These are phyloP conservation scores for Allantophomopsis lycopodina DNA, from an alignment of 2,329 filamentous ascomycete species.

Conservation along the genomic window DNA sequence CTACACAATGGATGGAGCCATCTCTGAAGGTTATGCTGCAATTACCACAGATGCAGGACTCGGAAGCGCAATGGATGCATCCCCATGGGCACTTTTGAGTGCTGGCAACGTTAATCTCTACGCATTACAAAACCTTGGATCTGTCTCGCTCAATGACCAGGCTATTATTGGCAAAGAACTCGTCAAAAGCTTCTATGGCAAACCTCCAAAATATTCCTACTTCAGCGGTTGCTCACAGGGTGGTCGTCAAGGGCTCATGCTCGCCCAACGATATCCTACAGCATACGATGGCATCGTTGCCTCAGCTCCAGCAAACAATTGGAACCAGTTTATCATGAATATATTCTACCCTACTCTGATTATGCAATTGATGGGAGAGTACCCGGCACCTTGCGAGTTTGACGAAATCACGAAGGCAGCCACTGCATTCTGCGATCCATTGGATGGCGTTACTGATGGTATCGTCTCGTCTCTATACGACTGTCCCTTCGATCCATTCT, in stretches of 20 bases:
- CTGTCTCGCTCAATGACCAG: conserved; percentile 20
- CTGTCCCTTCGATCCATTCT: conserved; percentile 6
- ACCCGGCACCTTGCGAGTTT: conserved; percentile 5
- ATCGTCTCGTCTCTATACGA: conserved; percentile 3
- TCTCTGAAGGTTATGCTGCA: conserved; percentile 16
- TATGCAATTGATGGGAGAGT: conserved; percentile 4
- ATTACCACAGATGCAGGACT: conserved; percentile 15
- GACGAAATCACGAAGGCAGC: conserved; percentile 5
- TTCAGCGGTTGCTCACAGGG: conserved; percentile 23
- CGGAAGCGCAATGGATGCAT: neutral
- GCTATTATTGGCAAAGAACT: conserved; percentile 19
- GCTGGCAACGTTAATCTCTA: conserved; percentile 5
- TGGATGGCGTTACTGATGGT: conserved; percentile 8
- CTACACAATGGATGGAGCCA: conserved; percentile 11
- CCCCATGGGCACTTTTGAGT: conserved; percentile 3
- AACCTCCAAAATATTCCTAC: conserved; percentile 21
- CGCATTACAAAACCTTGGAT: conserved; percentile 20
- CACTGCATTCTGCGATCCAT: conserved; percentile 5
- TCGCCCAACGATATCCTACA: conserved; percentile 22
- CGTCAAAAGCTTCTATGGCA: conserved; percentile 19
- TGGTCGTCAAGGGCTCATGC: conserved; percentile 22
- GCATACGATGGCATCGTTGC: conserved; percentile 26
- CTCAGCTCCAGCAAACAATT: conserved; percentile 22
- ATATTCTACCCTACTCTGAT: conserved; percentile 4
- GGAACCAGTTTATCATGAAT: conserved; percentile 3